A percentile compares a stretch with the other conserved stretches of the same genome.
These are phyloP conservation scores for Trichophyton mentagrophytes DNA, from an alignment of 2,329 filamentous ascomycete species.

Conservation along the genomic window DNA sequence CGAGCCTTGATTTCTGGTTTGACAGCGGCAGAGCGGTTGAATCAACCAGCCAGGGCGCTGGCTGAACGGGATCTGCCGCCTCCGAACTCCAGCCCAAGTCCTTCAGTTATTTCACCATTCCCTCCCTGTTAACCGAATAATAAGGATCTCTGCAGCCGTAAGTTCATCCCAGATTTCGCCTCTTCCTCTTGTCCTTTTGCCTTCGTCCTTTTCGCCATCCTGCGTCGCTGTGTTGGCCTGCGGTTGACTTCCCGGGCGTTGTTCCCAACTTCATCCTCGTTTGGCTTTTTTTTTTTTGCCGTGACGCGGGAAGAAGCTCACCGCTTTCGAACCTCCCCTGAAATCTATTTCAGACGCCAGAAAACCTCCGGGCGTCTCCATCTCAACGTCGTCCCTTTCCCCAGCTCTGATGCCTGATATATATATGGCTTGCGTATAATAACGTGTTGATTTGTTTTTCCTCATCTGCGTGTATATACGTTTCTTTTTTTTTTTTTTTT, in stretches of 20 bases:
- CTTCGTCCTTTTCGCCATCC: conserved; percentile 8
- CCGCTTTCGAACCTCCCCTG: background rate
- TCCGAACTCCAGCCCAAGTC: background rate
- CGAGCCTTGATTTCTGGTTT: background rate
- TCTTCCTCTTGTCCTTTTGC: conserved; percentile 14
- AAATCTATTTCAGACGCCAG: background rate
- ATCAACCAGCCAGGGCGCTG: background rate
- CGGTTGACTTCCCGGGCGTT: background rate
- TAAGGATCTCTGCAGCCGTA: conserved; percentile 5
- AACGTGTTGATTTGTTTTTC: background rate
- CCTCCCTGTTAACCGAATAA: conserved; percentile 13
- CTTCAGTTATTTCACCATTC: background rate
- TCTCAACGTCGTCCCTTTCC: background rate
- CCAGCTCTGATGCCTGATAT: background rate
- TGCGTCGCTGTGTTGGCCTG: conserved; percentile 4
- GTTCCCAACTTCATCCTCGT: background rate
- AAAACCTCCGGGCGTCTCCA: background rate
- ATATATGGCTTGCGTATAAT: background rate
- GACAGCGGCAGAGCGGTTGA: background rate
- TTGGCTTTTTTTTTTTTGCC: background rate
- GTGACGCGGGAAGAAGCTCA: background rate
- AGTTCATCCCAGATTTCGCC: background rate
- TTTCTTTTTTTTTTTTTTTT: background rate
- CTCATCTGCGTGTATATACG: background rate
- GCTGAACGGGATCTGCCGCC: conserved; percentile 1